These are phyloP conservation scores for Halophytophthora batemanensis DNA, from an alignment of 352 stramenopile genomes.

Conservation along the genomic window DNA sequence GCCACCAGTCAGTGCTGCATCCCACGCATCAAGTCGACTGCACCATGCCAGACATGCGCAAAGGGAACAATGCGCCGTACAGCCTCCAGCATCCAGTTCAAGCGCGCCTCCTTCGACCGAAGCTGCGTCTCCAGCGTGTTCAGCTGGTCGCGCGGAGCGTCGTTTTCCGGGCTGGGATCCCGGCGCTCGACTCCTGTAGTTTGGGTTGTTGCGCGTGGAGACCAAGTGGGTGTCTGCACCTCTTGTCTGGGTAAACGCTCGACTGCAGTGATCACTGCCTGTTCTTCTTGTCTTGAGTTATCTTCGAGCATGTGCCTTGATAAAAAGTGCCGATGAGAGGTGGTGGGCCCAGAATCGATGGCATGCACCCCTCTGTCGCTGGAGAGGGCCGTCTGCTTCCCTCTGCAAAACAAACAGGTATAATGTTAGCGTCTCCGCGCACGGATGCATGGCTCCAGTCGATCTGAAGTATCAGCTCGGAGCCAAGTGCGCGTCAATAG, in stretches of 20 bases:
- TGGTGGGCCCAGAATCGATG: no score
- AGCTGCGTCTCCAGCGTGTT: constrained; percentile 42
- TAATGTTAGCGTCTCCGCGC: no score
- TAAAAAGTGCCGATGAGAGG: no score
- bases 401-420: no score
- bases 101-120: constrained; percentile 52
- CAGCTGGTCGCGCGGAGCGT: constrained; percentile 30
- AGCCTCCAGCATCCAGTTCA: constrained; percentile 74
- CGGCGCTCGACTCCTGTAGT: background rate
- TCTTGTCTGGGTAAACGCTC: constrained; percentile 8
- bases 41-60: background rate
- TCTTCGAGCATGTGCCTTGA: no score
- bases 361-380: no score
- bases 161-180: background rate
- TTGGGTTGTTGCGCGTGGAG: background rate
- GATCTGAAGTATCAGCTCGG: background rate
- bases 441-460: background rate
- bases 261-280: constrained; percentile 4
- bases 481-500: background rate
- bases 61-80: constrained; percentile 20
- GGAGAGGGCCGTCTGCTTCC: no score
- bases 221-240: background rate
- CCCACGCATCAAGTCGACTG: no score
- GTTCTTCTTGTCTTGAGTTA: background rate
- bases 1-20: background rate